A percentile compares a stretch with the other conserved stretches of the same genome.
These are phyloP conservation scores for Pseudopithomyces maydicus DNA, from an alignment of 2,329 filamentous ascomycete species.

Conservation along the genomic window DNA sequence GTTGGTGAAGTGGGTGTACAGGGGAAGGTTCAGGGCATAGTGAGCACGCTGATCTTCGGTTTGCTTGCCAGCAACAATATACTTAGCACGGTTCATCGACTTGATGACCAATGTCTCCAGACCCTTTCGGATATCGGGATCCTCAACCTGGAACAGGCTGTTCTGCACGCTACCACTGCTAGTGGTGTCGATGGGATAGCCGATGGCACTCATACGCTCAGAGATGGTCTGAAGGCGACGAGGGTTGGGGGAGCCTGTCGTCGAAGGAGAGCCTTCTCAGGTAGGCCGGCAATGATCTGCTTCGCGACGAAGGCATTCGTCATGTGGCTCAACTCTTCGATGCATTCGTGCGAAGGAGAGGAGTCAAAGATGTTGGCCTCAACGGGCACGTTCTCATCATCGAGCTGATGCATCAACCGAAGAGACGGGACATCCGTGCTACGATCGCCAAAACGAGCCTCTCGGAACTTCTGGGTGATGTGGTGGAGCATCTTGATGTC, in stretches of 20 bases:
- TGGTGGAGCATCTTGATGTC: constrained; percentile 80
- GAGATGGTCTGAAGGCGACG: constrained; percentile 88
- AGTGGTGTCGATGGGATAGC: constrained; percentile 85
- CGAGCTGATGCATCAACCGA: constrained; percentile 87
- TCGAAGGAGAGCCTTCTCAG: constrained; percentile 90
- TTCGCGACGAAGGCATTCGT: constrained; percentile 88
- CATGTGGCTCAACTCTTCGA: constrained; percentile 94
- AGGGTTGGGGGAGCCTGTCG: constrained; percentile 81
- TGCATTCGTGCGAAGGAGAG: constrained; percentile 84
- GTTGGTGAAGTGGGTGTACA: constrained; percentile 98
- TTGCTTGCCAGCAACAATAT: constrained; percentile 83
- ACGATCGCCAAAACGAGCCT: constrained; percentile 81
- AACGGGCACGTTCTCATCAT: constrained; percentile 97
- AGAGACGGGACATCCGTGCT: constrained; percentile 81
- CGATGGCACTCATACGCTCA: constrained; percentile 89
- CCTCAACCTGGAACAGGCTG: constrained; percentile 91
- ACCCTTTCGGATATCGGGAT: constrained; percentile 88
- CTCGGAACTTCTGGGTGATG: constrained; percentile 87
- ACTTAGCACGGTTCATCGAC: constrained; percentile 95
- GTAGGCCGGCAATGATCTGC: constrained; percentile 76
- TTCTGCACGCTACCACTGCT: constrained; percentile 92
- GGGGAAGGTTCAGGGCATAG: constrained; percentile 87
- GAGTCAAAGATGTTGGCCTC: constrained; percentile 96
- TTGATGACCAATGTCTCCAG: constrained; percentile 97
- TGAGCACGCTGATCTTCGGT: constrained; percentile 80